phyloP scores from a whole-genome alignment of 306 rosid species.

The Inga laurina region DNA sequence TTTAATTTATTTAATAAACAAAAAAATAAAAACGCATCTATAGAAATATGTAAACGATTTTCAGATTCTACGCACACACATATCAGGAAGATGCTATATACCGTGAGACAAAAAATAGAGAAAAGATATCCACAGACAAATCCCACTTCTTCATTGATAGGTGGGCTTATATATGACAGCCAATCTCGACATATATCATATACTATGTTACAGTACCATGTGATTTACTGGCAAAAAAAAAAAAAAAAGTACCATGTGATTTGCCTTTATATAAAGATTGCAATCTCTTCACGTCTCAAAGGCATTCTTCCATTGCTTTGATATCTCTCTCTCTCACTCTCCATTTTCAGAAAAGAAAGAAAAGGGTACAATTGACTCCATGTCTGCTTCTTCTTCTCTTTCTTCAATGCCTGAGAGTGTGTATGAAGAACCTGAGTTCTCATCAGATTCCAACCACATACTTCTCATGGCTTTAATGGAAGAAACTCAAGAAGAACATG shows the following conservation, averaged over 20 bases:
- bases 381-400: slow-evolving; percentile 18
- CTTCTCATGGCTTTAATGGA: slow-evolving; percentile 50
- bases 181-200: not conserved
- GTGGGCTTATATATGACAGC: not conserved
- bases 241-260: not conserved
- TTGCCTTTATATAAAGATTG: slow-evolving; percentile 23
- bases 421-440: slow-evolving; percentile 32
- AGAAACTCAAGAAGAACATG: slow-evolving; percentile 40
- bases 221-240: too few species aligned
- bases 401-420: slow-evolving; percentile 24
- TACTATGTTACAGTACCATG: not conserved
- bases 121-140: too few species aligned
- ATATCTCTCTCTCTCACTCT: slow-evolving; percentile 12
- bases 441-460: slow-evolving; percentile 32
- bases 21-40: too few species aligned
- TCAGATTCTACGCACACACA: too few species aligned
- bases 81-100: too few species aligned
- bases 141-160: not conserved
- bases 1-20: too few species aligned
- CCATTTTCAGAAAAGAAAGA: not conserved
- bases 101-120: too few species aligned
- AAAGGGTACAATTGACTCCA: not conserved
- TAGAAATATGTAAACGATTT: too few species aligned
- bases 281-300: slow-evolving; percentile 19
- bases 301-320: not conserved